These are phyloP conservation scores for Lachancea thermotolerans DNA, from an alignment of 805 yeast genomes.

Conservation along the genomic window DNA sequence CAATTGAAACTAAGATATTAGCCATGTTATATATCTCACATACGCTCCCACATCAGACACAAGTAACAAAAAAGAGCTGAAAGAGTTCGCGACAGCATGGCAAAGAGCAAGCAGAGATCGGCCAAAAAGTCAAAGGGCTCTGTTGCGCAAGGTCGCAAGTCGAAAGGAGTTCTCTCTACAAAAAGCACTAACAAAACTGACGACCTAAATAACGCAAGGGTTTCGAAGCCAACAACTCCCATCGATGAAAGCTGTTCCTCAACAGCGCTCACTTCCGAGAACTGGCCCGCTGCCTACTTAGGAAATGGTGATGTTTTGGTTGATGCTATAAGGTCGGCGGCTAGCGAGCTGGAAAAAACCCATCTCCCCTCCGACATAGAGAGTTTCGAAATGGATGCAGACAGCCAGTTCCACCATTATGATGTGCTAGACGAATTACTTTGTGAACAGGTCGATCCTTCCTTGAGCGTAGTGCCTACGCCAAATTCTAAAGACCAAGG, in stretches of 20 bases:
- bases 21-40: neutral
- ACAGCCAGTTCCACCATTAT: slow-evolving; percentile 3
- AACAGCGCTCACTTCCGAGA: neutral
- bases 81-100: neutral
- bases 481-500: neutral
- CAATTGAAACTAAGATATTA: neutral
- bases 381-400: neutral
- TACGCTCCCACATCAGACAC: neutral
- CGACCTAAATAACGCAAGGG: neutral
- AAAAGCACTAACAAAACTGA: slow-evolving; percentile 1
- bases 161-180: neutral
- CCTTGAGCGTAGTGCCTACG: slow-evolving; percentile 3
- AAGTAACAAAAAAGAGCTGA: neutral
- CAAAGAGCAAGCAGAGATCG: neutral
- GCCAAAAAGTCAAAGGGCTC: neutral
- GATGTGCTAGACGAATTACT: slow-evolving; percentile 5
- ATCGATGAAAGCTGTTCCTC: neutral
- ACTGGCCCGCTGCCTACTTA: slow-evolving; percentile 2
- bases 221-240: neutral
- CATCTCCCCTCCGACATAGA: neutral
- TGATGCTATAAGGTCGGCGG: slow-evolving; percentile 7
- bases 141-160: neutral
- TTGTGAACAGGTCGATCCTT: slow-evolving; percentile 5
- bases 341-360: neutral
- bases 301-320: slow-evolving; percentile 6